These are phyloP conservation scores for Suillus ampliporus DNA, from an alignment of 768 basidiomycete species.

Conservation along the genomic window DNA sequence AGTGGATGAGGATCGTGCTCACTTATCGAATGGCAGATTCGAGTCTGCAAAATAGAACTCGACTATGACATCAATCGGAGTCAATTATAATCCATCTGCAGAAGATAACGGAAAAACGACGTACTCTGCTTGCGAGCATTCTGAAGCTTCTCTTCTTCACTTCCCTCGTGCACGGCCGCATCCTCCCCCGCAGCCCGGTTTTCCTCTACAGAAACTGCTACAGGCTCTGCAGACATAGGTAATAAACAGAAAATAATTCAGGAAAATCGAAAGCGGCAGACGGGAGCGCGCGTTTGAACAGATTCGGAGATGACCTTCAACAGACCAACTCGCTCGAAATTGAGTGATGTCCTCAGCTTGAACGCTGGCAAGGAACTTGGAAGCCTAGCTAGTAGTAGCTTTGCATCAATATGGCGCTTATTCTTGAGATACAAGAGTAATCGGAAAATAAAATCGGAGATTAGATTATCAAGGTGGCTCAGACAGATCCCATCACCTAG, in stretches of 20 bases:
- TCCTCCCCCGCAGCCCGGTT: constrained; percentile 20
- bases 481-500: no score
- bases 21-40: constrained; percentile 94
- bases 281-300: not conserved
- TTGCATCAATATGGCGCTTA: not conserved
- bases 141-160: constrained; percentile 48
- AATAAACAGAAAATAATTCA: constrained; percentile 14
- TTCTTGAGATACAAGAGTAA: not conserved
- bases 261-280: not conserved
- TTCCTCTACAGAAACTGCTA: constrained; percentile 13
- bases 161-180: constrained; percentile 32
- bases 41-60: constrained; percentile 97
- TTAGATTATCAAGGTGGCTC: constrained; percentile 1
- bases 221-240: constrained; percentile 28
- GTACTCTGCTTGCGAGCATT: constrained; percentile 63
- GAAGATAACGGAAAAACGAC: constrained; percentile 21
- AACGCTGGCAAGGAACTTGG: not conserved
- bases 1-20: constrained; percentile 19
- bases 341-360: not conserved
- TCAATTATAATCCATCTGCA: not conserved
- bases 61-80: constrained; percentile 51
- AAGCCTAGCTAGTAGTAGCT: not conserved
- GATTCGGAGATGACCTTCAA: not conserved
- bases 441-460: not conserved
- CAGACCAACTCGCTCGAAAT: not conserved